These are phyloP conservation scores for Alternaria postmessia DNA, from an alignment of 2,329 filamentous ascomycete genomes.

Conservation along the genomic window DNA sequence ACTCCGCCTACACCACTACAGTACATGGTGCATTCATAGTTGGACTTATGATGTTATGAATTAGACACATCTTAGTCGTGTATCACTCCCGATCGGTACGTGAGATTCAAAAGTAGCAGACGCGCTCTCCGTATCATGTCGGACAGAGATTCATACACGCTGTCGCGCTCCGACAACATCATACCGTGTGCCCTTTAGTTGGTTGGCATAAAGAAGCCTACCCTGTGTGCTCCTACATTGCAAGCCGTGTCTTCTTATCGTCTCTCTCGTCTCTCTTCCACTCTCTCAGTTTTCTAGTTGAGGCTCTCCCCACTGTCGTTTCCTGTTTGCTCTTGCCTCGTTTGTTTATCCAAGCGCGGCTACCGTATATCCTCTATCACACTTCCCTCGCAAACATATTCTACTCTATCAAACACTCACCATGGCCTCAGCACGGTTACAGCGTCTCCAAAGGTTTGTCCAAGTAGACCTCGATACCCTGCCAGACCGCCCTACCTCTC, in stretches of 20 bases:
- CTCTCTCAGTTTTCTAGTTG: background rate
- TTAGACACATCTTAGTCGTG: background rate
- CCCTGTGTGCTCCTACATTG: background rate
- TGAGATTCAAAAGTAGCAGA: background rate
- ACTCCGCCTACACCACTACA: background rate
- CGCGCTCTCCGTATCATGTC: background rate
- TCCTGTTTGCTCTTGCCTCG: constrained; percentile 18
- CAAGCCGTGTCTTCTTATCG: too few relatives aligned
- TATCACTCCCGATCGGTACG: background rate
- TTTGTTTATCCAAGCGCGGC: constrained; percentile 7
- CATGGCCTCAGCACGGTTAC: constrained; percentile 37
- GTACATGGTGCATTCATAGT: background rate
- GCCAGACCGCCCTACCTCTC: constrained; percentile 25
- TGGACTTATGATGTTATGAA: background rate
- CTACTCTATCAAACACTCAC: constrained; percentile 6
- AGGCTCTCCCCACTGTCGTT: background rate
- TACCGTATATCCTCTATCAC: background rate
- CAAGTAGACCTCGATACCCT: constrained; percentile 36
- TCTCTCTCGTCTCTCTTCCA: background rate
- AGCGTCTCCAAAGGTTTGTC: constrained; percentile 30
- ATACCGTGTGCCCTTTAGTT: too few relatives aligned
- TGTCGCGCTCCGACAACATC: too few relatives aligned
- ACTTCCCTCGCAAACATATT: constrained; percentile 1
- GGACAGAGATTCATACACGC: background rate
- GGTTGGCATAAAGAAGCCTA: too few relatives aligned